These are phyloP conservation scores for Epithele typhae DNA, from an alignment of 768 basidiomycete genomes.

Conservation along the genomic window DNA sequence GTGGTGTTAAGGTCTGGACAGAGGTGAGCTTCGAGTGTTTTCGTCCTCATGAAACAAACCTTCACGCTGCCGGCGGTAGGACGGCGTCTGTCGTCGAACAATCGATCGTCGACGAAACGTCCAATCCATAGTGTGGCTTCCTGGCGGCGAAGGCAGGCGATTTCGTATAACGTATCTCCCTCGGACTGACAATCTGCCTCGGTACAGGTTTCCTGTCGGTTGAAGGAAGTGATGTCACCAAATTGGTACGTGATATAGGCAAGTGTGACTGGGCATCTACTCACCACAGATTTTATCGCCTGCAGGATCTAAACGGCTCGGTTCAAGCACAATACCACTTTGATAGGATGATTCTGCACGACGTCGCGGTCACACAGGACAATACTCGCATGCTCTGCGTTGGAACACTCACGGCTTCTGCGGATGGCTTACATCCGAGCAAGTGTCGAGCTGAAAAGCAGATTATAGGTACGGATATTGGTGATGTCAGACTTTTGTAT, in stretches of 20 bases:
- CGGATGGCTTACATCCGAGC: slow-evolving; percentile 59
- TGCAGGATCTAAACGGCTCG: slow-evolving; percentile 56
- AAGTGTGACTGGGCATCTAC: too few species aligned
- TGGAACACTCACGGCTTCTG: slow-evolving; percentile 61
- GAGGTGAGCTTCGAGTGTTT: too few species aligned
- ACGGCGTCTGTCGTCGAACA: slow-evolving; percentile 63
- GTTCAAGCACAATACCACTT: slow-evolving; percentile 56
- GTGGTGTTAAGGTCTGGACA: slow-evolving; percentile 70
- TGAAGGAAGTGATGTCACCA: slow-evolving; percentile 54
- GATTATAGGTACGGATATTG: slow-evolving; percentile 51
- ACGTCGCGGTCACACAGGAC: slow-evolving; percentile 68
- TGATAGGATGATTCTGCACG: slow-evolving; percentile 59
- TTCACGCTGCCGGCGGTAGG: too few species aligned
- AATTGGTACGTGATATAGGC: slow-evolving; percentile 45
- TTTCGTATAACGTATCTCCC: not conserved
- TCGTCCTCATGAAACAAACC: too few species aligned
- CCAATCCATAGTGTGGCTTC: slow-evolving; percentile 67
- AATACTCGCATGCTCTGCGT: slow-evolving; percentile 60
- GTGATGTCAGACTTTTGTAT: not conserved
- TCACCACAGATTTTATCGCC: too few species aligned
- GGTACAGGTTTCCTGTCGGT: slow-evolving; percentile 63
- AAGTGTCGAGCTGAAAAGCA: slow-evolving; percentile 70
- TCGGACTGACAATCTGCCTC: too few species aligned
- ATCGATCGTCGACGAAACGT: slow-evolving; percentile 54
- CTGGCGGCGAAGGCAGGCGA: slow-evolving; percentile 52